Conservation (phyloP, 1,284 basidiomycete genomes). For the Cryptococcus sp. region DNA sequence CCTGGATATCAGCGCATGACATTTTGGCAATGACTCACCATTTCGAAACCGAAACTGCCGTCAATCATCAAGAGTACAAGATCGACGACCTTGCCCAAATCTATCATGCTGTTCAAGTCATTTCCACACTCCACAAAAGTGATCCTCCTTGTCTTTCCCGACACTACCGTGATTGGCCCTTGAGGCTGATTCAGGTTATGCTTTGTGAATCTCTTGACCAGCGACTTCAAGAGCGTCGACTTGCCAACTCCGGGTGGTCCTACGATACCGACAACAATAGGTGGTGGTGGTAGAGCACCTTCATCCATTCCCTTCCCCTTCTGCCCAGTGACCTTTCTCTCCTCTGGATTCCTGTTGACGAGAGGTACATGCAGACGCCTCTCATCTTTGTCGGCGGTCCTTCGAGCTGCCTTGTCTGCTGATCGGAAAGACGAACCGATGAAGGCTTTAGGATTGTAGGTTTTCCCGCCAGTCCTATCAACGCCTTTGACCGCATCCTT, state of each 20-base stretch:
- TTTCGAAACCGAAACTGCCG: constrained; percentile 96
- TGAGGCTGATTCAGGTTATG: constrained; percentile 85
- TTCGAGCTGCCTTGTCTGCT: constrained; percentile 80
- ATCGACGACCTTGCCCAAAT: constrained; percentile 94
- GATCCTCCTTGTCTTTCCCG: constrained; percentile 79
- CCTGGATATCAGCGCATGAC: constrained; percentile 54
- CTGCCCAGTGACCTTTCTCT: constrained; percentile 51
- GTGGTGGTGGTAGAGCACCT: constrained; percentile 64
- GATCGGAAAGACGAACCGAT: constrained; percentile 83
- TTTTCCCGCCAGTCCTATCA: constrained; percentile 53
- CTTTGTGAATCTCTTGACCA: constrained; percentile 90
- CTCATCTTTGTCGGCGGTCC: constrained; percentile 91
- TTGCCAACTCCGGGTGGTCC: constrained; percentile 98
- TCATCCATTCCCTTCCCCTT: constrained; percentile 47
- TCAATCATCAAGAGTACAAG: constrained; percentile 96
- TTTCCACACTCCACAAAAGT: constrained; percentile 98
- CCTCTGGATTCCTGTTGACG: constrained; percentile 88
- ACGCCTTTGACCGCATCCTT: constrained; percentile 65
- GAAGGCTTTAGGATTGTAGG: constrained; percentile 94
- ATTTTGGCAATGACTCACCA: constrained; percentile 57
- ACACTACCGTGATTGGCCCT: constrained; percentile 94
- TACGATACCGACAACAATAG: constrained; percentile 92
- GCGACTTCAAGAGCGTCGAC: constrained; percentile 86
- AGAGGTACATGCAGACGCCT: constrained; percentile 92
- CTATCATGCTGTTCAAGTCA: constrained; percentile 96